Base-by-base conservation (phyloP, 306 rosid species). In the Benincasa hispida region DNA sequence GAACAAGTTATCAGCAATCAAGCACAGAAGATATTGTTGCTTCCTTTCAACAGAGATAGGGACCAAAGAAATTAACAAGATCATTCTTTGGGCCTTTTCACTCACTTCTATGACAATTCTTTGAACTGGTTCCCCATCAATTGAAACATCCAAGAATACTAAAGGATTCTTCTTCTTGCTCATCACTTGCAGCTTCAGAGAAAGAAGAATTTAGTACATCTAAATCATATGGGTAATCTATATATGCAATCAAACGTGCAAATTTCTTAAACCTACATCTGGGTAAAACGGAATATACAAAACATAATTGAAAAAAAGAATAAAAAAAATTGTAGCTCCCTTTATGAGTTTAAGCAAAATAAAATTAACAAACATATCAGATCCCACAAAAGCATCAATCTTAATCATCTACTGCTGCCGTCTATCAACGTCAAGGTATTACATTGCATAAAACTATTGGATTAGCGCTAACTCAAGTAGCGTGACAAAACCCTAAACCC, bases 81-180 rank as follows among this genome's bases (percentile, higher is more conserved):
- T 35, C 45, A 22, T 13, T 27, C 34, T 32, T 19, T 65, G 17
- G 72, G 34, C 18, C 55, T 76, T 65, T 41, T 63, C 24, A 48
- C 66, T 68, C 85, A 95, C 99, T 97, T 92, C 93, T 0, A 95
- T 87, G 39, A 85, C 82, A 81, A 92, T 77, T 79, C 81, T 86
- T 83, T 89, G 90, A 76, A 80, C 80, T 1, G 92, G 93, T 42
- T 83, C 93, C 74, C 90, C 97, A 72, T 85, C 91, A 76, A 90
- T 74, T 34, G 96, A 90, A 60, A 95, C 83, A 79, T 95, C 98
- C 2, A 95, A 59, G 87, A 90, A 95, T 35, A 95, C 97, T 75
- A 17, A 72, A 39, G 90, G 92, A 73, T 92, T 89, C 85, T 78
- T 89, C 78, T 89, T 91, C 89, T 81, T 77, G 84, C 85, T 84